These are phyloP conservation scores for Acanthamoeba sp. DNA, from an alignment of 208 protist genomes.

Conservation along the genomic window DNA sequence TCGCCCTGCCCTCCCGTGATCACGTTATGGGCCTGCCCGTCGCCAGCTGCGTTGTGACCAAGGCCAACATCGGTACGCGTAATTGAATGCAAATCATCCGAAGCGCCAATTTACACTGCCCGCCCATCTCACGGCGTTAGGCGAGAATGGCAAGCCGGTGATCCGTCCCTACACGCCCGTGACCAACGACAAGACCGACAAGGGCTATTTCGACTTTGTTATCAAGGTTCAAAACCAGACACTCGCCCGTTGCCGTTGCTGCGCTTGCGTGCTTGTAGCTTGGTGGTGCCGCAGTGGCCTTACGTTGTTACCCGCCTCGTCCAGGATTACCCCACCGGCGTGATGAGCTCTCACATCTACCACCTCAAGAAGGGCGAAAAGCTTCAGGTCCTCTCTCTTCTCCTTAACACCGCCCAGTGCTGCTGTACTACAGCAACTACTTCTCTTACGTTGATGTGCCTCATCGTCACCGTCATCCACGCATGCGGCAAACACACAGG, in stretches of 20 bases:
- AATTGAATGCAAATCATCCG: neutral
- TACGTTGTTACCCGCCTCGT: neutral
- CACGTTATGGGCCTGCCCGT: neutral
- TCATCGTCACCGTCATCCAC: neutral
- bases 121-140: neutral
- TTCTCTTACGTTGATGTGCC: neutral
- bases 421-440: too few species aligned
- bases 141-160: slow-evolving; percentile 63
- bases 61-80: neutral
- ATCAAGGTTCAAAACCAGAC: slow-evolving; percentile 7
- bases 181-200: slow-evolving; percentile 10
- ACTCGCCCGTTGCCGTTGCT: neutral
- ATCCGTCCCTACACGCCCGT: slow-evolving; percentile 63
- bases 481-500: slow-evolving; percentile 1
- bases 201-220: slow-evolving; percentile 57
- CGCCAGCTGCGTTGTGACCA: slow-evolving; percentile 11
- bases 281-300: neutral
- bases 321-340: slow-evolving; percentile 38
- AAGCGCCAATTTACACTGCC: neutral
- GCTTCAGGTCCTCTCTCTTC: slow-evolving; percentile 85
- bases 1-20: slow-evolving; percentile 36
- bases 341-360: slow-evolving; percentile 93
- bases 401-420: neutral
- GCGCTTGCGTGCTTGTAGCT: neutral
- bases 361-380: slow-evolving; percentile 93